A percentile compares a stretch with the other conserved stretches of the same genome.
These are phyloP conservation scores for Raddia distichophylla DNA, from an alignment of 176 grass and related monocot genomes.

Conservation along the genomic window DNA sequence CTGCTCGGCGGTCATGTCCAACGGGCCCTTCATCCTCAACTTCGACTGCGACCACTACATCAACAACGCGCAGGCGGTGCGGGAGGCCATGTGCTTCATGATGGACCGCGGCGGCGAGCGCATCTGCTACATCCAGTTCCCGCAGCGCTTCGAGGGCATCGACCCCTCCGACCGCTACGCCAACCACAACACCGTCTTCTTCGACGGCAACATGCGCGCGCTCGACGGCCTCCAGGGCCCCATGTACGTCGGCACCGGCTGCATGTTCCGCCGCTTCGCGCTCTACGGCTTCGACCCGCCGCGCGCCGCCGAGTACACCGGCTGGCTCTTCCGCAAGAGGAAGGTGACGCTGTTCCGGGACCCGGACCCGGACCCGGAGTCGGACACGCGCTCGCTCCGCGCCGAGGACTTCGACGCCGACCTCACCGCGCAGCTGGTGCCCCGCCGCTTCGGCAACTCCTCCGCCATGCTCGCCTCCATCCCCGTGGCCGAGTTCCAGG, in stretches of 20 bases:
- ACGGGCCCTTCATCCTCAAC: conserved; percentile 96
- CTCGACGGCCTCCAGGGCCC: conserved; percentile 93
- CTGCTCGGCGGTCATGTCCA: conserved; percentile 84
- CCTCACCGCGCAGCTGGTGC: conserved; percentile 64
- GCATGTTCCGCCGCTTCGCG: conserved; percentile 90
- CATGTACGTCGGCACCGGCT: conserved; percentile 94
- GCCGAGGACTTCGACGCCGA: conserved; percentile 79
- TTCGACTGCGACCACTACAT: conserved; percentile 99
- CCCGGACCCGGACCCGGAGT: conserved; percentile 31
- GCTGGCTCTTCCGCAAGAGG: conserved; percentile 64
- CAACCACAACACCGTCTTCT: conserved; percentile 99
- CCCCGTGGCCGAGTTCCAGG: conserved; percentile 88
- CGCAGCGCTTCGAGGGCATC: conserved; percentile 92
- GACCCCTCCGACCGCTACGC: conserved; percentile 94
- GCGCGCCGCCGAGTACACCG: conserved; percentile 70
- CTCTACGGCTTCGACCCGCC: conserved; percentile 97
- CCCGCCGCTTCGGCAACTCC: conserved; percentile 87
- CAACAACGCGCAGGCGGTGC: conserved; percentile 72
- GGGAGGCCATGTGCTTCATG: conserved; percentile 97
- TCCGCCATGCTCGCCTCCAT: conserved; percentile 76
- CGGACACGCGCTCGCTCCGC: conserved; percentile 62
- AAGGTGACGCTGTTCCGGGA: conserved; percentile 58
- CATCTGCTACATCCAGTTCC: conserved; percentile 89
- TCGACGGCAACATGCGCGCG: conserved; percentile 98
- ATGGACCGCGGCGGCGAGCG: conserved; percentile 91